Evolutionary conservation across 257 asterid species (phyloP).

Genomic region (Solanum piurae): DNA sequence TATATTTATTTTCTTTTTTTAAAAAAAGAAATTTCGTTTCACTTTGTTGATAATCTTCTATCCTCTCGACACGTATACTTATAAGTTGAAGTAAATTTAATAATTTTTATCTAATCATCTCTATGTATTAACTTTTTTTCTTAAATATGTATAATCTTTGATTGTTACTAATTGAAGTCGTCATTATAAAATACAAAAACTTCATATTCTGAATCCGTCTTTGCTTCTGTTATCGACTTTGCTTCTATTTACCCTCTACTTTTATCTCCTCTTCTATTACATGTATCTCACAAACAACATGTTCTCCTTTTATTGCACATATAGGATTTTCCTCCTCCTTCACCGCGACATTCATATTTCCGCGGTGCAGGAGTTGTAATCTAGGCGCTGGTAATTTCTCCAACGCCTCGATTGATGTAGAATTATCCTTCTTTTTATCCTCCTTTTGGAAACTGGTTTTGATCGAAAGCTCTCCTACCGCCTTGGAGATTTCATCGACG

Average conservation of each 20-base stretch:
- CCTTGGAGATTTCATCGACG: slow-evolving; percentile 8
- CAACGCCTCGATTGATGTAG: too few species aligned
- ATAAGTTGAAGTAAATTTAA: background rate
- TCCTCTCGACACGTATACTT: background rate
- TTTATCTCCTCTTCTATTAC: background rate
- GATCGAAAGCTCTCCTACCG: slow-evolving; percentile 15
- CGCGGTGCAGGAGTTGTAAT: background rate
- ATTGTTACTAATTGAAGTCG: background rate
- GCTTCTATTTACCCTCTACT: background rate
- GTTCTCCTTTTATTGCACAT: background rate
- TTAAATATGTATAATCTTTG: background rate
- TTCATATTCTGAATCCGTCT: background rate
- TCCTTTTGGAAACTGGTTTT: slow-evolving; percentile 7
- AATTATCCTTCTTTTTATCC: background rate
- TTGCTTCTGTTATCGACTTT: background rate
- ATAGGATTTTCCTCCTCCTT: background rate
- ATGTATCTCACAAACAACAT: background rate
- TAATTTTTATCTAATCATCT: background rate
- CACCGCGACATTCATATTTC: background rate
- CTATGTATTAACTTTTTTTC: background rate
- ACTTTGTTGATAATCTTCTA: background rate
- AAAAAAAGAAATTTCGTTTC: background rate
- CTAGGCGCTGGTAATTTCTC: background rate
- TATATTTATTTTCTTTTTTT: background rate
- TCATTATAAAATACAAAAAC: too few species aligned